Evolutionary conservation across 441 rosid genomes (phyloP).

Genomic region (Euphorbia celastroides): DNA sequence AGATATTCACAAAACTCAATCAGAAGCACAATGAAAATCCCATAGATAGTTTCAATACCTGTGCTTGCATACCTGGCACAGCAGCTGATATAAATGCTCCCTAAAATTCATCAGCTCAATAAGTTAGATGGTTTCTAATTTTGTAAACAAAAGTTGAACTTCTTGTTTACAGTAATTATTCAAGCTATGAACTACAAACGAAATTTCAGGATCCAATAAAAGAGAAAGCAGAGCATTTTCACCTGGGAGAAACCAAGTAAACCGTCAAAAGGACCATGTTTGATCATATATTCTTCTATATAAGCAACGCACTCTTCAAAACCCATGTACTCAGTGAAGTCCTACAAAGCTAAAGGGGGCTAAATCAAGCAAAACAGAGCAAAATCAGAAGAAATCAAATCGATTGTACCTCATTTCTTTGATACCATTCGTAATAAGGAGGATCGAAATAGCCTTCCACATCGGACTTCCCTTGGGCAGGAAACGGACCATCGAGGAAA

Average conservation of each 20-base stretch:
- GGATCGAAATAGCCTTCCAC: constrained; percentile 23
- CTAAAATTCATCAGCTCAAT: constrained; percentile 22
- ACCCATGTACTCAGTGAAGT: constrained; percentile 37
- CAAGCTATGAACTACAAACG: no score
- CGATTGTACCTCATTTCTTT: constrained; percentile 5
- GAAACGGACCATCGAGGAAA: constrained; percentile 52
- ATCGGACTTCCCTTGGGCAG: constrained; percentile 22
- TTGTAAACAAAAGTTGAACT: not conserved
- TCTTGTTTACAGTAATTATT: no score
- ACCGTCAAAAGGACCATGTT: constrained; percentile 75
- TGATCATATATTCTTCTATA: constrained; percentile 59
- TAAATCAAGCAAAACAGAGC: not conserved
- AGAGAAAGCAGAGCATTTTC: constrained; percentile 3
- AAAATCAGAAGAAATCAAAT: not conserved
- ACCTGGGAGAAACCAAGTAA: constrained; percentile 84
- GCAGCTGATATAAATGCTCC: constrained; percentile 59
- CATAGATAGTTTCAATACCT: constrained; percentile 17
- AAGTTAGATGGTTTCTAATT: not conserved
- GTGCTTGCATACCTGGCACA: constrained; percentile 54
- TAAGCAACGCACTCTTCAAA: constrained; percentile 53
- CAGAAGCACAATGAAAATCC: not conserved
- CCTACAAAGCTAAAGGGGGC: constrained; percentile 25
- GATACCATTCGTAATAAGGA: constrained; percentile 26
- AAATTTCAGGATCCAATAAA: not conserved
- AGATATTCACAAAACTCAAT: not conserved